A percentile compares a stretch with the other conserved stretches of the same genome.
These are phyloP conservation scores for Podaxis mareebaensis DNA, from an alignment of 768 basidiomycete genomes.

Conservation along the genomic window DNA sequence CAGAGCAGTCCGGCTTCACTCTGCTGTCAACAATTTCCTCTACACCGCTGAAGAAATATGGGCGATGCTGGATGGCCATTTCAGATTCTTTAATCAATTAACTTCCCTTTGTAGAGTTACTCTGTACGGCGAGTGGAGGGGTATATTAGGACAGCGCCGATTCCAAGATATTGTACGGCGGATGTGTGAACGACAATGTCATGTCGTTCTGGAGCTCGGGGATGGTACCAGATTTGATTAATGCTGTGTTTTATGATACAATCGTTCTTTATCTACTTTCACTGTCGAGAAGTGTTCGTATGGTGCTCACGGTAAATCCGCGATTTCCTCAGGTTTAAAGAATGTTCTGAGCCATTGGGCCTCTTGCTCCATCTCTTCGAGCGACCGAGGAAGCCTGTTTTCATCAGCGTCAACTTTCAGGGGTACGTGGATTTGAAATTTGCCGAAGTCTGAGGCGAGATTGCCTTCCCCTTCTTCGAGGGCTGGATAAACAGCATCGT, in stretches of 20 bases:
- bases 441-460: constrained; percentile 42
- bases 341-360: constrained; percentile 66
- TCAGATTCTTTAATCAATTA: constrained; percentile 44
- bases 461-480: constrained; percentile 66
- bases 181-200: background rate
- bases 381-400: constrained; percentile 55
- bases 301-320: background rate
- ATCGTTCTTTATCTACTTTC: background rate
- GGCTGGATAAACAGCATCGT: constrained; percentile 79
- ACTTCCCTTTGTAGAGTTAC: constrained; percentile 46
- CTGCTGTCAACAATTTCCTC: constrained; percentile 45
- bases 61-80: constrained; percentile 46
- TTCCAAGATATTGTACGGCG: constrained; percentile 20
- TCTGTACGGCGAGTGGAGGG: constrained; percentile 57
- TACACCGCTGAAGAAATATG: constrained; percentile 35
- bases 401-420: constrained; percentile 74
- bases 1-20: constrained; percentile 50
- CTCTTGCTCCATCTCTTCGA: constrained; percentile 81
- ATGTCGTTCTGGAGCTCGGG: background rate
- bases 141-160: constrained; percentile 35
- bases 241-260: background rate
- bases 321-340: constrained; percentile 35
- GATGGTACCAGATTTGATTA: background rate
- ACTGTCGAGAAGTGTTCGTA: background rate
- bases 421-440: constrained; percentile 30